phyloP scores from a whole-genome alignment of 495 filamentous ascomycete species.

The Penicillium macrosclerotiorum region DNA sequence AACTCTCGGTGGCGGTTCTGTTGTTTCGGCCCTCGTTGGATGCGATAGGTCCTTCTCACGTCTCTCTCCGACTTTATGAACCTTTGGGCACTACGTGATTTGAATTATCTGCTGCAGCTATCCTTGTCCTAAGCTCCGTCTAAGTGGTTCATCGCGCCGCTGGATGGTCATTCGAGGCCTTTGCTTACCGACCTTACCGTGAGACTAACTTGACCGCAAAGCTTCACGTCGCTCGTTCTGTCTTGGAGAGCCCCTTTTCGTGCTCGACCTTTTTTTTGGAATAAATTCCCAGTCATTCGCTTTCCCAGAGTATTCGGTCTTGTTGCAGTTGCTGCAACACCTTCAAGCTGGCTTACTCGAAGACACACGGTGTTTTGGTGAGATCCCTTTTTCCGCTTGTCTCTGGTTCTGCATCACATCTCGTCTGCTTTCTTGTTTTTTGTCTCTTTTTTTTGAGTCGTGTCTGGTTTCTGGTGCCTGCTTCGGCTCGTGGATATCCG shows the following conservation, averaged over 20 bases:
- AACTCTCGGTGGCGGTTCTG: no score
- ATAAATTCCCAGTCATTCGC: slow-evolving; percentile 53
- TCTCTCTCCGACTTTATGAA: slow-evolving; percentile 19
- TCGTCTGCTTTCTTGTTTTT: no score
- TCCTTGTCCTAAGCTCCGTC: slow-evolving; percentile 31
- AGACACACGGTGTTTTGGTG: slow-evolving; percentile 51
- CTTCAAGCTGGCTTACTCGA: slow-evolving; percentile 56
- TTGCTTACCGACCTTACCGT: slow-evolving; percentile 27
- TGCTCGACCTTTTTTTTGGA: slow-evolving; percentile 34
- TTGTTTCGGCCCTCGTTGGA: slow-evolving; percentile 5
- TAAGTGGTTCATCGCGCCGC: slow-evolving; percentile 15
- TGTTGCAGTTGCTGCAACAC: slow-evolving; percentile 51
- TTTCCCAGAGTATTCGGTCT: slow-evolving; percentile 41
- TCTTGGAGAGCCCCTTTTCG: slow-evolving; percentile 37
- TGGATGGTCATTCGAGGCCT: slow-evolving; percentile 40
- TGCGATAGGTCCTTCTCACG: slow-evolving; percentile 19
- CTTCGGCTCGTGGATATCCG: no score
- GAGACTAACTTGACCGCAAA: slow-evolving; percentile 34
- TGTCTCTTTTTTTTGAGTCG: no score
- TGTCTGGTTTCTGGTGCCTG: no score
- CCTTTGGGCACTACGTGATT: slow-evolving; percentile 24
- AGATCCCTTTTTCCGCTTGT: slow-evolving; percentile 30
- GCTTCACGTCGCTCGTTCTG: slow-evolving; percentile 46
- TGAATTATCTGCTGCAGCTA: slow-evolving; percentile 37
- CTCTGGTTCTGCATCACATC: slow-evolving; percentile 22